Evolutionary conservation across 108 stramenopile species (phyloP).

Genomic region (Skeletonema menzelii): DNA sequence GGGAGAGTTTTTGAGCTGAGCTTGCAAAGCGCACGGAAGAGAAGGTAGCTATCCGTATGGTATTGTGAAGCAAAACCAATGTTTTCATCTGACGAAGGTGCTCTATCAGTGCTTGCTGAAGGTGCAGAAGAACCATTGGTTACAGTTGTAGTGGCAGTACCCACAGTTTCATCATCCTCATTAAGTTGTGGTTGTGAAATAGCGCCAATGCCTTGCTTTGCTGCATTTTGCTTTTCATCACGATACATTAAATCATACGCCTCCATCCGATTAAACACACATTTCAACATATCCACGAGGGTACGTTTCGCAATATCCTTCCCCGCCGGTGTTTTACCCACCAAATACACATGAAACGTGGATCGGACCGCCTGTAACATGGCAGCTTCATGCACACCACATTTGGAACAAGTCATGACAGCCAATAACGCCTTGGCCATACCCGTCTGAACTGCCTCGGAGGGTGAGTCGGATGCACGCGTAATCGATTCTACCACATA

Average conservation of each 20-base stretch:
- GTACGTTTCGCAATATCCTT: slow-evolving; percentile 85
- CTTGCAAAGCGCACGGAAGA: slow-evolving; percentile 96
- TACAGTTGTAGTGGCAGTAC: slow-evolving; percentile 13
- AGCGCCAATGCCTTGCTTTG: neutral
- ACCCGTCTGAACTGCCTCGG: slow-evolving; percentile 56
- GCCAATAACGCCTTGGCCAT: slow-evolving; percentile 58
- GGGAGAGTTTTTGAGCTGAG: slow-evolving; percentile 86
- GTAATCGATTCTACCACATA: slow-evolving; percentile 47
- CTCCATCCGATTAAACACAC: slow-evolving; percentile 95
- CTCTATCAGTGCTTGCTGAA: neutral
- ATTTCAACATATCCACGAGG: slow-evolving; percentile 87
- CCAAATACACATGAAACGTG: slow-evolving; percentile 95
- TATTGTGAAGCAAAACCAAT: slow-evolving; percentile 75
- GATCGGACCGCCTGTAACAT: slow-evolving; percentile 90
- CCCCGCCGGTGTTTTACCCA: slow-evolving; percentile 67
- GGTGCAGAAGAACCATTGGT: slow-evolving; percentile 20
- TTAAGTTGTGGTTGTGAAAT: neutral
- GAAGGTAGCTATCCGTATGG: slow-evolving; percentile 93
- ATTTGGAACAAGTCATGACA: slow-evolving; percentile 75
- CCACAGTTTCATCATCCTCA: slow-evolving; percentile 21
- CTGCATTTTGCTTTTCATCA: neutral
- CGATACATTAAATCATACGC: slow-evolving; percentile 52
- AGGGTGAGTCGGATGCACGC: slow-evolving; percentile 39
- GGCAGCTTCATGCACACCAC: slow-evolving; percentile 90
- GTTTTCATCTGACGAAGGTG: slow-evolving; percentile 3